Evolutionary conservation across 2,329 filamentous ascomycete genomes (phyloP).

Genomic region (Aspergillus sp.): DNA sequence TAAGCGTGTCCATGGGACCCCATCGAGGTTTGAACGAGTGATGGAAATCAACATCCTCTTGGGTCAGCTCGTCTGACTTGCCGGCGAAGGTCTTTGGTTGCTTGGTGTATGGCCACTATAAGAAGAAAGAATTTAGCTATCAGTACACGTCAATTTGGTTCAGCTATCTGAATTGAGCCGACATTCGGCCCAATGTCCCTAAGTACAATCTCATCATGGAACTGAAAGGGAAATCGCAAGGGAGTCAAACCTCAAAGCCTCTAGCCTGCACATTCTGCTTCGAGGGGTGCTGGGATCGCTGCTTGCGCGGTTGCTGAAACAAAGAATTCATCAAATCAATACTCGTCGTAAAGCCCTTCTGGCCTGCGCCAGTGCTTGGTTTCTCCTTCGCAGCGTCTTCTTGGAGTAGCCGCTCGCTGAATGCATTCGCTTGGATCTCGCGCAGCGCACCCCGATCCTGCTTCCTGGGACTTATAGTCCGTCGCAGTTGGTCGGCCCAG

Average conservation of each 20-base stretch:
- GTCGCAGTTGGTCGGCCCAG: conserved; percentile 89
- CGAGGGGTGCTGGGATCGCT: conserved; percentile 39
- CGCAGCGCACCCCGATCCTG: conserved; percentile 67
- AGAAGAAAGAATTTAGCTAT: conserved; percentile 30
- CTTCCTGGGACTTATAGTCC: conserved; percentile 89
- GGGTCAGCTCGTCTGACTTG: conserved; percentile 52
- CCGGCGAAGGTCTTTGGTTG: conserved; percentile 59
- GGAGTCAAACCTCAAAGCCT: conserved; percentile 83
- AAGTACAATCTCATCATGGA: conserved; percentile 12
- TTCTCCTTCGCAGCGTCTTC: conserved; percentile 25
- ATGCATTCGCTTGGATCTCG: conserved; percentile 53
- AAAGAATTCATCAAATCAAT: conserved; percentile 96
- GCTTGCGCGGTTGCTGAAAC: conserved; percentile 57
- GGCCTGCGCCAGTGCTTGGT: conserved; percentile 15
- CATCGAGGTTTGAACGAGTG: conserved; percentile 69
- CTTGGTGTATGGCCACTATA: conserved; percentile 80
- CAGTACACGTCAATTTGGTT: conserved; percentile 30
- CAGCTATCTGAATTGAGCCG: conserved; percentile 19
- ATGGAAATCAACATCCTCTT: conserved; percentile 59
- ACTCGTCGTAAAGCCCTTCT: conserved; percentile 68
- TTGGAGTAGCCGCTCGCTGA: conserved; percentile 38
- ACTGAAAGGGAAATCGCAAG: conserved; percentile 37
- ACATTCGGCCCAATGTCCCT: conserved; percentile 6
- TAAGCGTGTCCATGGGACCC: conserved; percentile 62
- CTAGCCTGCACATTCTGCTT: conserved; percentile 48